Conservation (phyloP, 805 yeast species). For the Ogataea parapolymorpha region DNA sequence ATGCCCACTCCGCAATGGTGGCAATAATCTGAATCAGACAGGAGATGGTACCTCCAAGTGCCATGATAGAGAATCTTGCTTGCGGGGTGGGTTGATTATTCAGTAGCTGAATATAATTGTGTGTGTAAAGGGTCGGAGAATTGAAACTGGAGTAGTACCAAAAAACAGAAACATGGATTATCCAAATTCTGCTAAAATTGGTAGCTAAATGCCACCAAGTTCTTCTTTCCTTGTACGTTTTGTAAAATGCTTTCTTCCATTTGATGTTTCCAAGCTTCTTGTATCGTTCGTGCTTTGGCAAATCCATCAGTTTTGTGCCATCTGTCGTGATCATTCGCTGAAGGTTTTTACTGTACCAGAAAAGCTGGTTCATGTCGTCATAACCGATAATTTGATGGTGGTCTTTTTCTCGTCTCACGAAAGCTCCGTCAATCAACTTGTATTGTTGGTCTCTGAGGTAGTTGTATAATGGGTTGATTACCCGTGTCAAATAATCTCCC, state of each 20-base stretch:
- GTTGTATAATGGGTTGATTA: slow-evolving; percentile 49
- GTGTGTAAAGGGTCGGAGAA: slow-evolving; percentile 48
- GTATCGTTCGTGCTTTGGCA: slow-evolving; percentile 34
- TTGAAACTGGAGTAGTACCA: slow-evolving; percentile 53
- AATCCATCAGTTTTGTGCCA: slow-evolving; percentile 30
- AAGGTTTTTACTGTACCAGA: slow-evolving; percentile 44
- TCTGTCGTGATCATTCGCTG: slow-evolving; percentile 33
- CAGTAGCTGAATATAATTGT: slow-evolving; percentile 36
- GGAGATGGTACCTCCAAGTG: slow-evolving; percentile 46
- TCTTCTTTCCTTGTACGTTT: slow-evolving; percentile 46
- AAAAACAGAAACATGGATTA: slow-evolving; percentile 46
- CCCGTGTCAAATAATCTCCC: slow-evolving; percentile 35
- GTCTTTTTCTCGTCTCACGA: slow-evolving; percentile 64
- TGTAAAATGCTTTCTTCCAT: slow-evolving; percentile 42
- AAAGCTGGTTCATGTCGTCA: slow-evolving; percentile 51
- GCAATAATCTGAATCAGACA: slow-evolving; percentile 41
- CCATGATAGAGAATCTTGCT: slow-evolving; percentile 40
- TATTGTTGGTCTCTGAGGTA: slow-evolving; percentile 69
- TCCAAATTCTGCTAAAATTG: slow-evolving; percentile 52
- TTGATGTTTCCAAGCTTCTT: slow-evolving; percentile 30
- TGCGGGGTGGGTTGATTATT: slow-evolving; percentile 46
- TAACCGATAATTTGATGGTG: slow-evolving; percentile 59
- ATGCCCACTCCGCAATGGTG: slow-evolving; percentile 39
- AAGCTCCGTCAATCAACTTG: slow-evolving; percentile 50
- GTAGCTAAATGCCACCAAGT: slow-evolving; percentile 49